Conservation (phyloP, 352 stramenopile genomes). For the Vaucheria bursata region DNA sequence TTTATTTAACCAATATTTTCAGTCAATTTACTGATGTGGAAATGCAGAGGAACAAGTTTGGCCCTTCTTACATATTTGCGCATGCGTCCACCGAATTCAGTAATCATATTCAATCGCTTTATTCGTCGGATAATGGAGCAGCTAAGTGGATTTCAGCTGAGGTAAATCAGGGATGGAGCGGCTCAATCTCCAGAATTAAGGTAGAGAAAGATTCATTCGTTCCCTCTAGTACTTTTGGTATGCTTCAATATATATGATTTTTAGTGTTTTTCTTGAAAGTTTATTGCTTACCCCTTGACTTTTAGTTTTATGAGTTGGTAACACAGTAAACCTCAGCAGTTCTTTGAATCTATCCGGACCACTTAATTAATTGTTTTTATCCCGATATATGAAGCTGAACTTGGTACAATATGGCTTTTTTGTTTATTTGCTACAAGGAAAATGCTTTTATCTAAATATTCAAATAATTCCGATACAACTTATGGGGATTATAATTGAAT, state of each 20-base stretch:
- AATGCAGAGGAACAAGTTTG: conserved; percentile 31
- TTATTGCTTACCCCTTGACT: too few species aligned
- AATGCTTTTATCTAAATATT: too few species aligned
- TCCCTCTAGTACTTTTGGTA: not conserved
- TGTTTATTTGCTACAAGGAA: too few species aligned
- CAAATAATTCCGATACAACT: too few species aligned
- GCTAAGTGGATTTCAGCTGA: not conserved
- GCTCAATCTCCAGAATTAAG: not conserved
- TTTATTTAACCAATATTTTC: too few species aligned
- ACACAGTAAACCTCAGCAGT: too few species aligned
- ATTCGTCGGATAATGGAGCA: conserved; percentile 11
- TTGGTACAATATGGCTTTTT: too few species aligned
- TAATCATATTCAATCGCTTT: conserved; percentile 10
- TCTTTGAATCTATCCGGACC: too few species aligned
- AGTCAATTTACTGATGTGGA: conserved; percentile 16
- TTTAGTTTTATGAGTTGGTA: too few species aligned
- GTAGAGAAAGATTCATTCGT: not conserved
- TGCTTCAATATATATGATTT: not conserved
- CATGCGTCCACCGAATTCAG: conserved; percentile 7
- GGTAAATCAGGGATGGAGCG: not conserved
- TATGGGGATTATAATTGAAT: too few species aligned
- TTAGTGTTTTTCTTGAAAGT: not conserved
- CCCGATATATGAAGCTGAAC: too few species aligned
- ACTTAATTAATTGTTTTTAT: too few species aligned
- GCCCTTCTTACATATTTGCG: conserved; percentile 39